Percentiles rank a stretch among this genome's conserved stretches.
Evolutionary conservation across 1,284 basidiomycete species (phyloP).

Genomic region (Paramarasmius palmivorus): DNA sequence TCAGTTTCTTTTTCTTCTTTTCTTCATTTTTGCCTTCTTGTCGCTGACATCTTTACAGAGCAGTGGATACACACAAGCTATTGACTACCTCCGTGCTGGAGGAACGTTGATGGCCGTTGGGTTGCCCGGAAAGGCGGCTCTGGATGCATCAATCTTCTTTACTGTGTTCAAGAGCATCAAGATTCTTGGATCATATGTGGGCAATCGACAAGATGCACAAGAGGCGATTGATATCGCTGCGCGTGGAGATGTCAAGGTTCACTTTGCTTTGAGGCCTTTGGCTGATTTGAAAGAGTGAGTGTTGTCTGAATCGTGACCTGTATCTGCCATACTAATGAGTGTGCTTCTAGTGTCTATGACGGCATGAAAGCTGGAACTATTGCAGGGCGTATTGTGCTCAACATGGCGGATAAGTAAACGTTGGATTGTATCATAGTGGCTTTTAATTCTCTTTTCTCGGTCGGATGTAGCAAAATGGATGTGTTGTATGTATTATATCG

Average conservation of each 20-base stretch:
- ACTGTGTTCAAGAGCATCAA: slow-evolving; percentile 70
- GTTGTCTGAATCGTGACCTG: neutral
- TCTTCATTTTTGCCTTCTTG: neutral
- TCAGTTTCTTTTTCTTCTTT: slow-evolving; percentile 23
- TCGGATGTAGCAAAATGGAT: too few relatives aligned
- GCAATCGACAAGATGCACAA: slow-evolving; percentile 69
- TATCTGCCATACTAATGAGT: neutral
- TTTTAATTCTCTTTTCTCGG: too few relatives aligned
- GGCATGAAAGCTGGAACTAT: slow-evolving; percentile 13
- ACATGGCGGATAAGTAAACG: slow-evolving; percentile 9
- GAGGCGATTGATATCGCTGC: slow-evolving; percentile 77
- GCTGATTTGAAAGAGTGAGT: slow-evolving; percentile 53
- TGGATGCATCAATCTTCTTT: slow-evolving; percentile 75
- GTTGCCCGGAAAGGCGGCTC: slow-evolving; percentile 59
- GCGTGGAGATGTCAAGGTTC: slow-evolving; percentile 66
- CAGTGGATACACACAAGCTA: slow-evolving; percentile 70
- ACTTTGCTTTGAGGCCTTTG: slow-evolving; percentile 51
- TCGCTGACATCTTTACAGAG: slow-evolving; percentile 26
- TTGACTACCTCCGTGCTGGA: slow-evolving; percentile 65
- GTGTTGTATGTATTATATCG: too few relatives aligned
- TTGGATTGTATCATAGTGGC: too few relatives aligned
- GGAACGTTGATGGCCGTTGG: slow-evolving; percentile 78
- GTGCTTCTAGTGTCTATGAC: slow-evolving; percentile 3
- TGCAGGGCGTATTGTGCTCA: slow-evolving; percentile 11
- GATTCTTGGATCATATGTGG: slow-evolving; percentile 78